Evolutionary conservation across 2,329 filamentous ascomycete species (phyloP), one percentile per base, ranked within the genome.

Genomic region (Aureobasidium vineae): DNA sequence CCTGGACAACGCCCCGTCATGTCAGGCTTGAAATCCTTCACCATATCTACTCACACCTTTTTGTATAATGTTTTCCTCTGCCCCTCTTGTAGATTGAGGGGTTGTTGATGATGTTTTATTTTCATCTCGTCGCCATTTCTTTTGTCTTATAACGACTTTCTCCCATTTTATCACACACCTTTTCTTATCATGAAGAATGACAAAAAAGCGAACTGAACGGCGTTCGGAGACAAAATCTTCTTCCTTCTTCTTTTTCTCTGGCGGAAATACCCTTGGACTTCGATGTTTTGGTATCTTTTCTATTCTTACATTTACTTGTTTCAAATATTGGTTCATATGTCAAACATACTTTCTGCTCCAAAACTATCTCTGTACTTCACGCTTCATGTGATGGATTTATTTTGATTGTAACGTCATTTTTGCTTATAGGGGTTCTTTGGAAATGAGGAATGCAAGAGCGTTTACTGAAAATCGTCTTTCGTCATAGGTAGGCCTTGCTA

Each of bases 1-100:
- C 61, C 45, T 43, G 38, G 54, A 59, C 19, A 33, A 63, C 50
- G 59, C 59, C 45, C 59, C 57, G 57, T 63, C 45, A 63, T 50
- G 45, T 63, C 43, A 50, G 26, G 40, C 33, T 26, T 8, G 13
- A 45, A 33, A 33, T 40, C 19, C 4, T 28, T 40, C 31, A 21
- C 31, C 11, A 21, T 15, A 15, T 21, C 19, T 26, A 47, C 41
- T 3, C 16, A 38, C 13, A 41, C 26, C 41, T 33, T 43, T 63
- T 21, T 63, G 60, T 53, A 53, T 63, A 63, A 63, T 63, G 60
- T 63, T 49, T 63, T 63, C 47, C 41, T 63, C 38, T 26, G 15
- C 23, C 19, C 11, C 38, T 41, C 21, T 6, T 23, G 2, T 13
- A 40, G 1, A 40, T 31, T 40, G 13, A 63, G 47, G 16, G 26